These are phyloP conservation scores for Saitoella complicata DNA, from an alignment of 805 yeast genomes.

Conservation along the genomic window DNA sequence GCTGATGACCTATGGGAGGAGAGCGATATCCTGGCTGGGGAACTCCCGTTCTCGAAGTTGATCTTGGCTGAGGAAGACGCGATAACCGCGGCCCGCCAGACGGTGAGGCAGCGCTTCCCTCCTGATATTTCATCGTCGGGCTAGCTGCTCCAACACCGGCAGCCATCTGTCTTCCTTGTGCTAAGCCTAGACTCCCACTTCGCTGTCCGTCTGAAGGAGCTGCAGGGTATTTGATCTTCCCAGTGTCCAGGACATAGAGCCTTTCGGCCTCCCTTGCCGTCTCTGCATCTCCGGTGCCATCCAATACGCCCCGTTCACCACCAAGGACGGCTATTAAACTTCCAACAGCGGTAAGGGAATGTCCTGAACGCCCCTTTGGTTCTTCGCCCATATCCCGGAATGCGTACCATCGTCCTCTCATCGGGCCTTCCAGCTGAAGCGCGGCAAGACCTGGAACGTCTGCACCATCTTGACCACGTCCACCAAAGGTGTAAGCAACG, in stretches of 20 bases:
- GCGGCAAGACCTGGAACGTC: conserved; percentile 52
- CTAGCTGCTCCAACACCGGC: no score
- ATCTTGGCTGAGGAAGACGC: no score
- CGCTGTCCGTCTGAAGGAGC: conserved; percentile 13
- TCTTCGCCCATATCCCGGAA: conserved; percentile 36
- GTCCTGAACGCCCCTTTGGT: conserved; percentile 85
- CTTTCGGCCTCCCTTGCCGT: conserved; percentile 32
- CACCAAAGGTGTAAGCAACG: conserved; percentile 74
- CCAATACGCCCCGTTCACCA: conserved; percentile 36
- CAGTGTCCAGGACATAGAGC: conserved; percentile 47
- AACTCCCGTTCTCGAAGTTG: no score
- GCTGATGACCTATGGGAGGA: no score
- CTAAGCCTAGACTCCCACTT: no score
- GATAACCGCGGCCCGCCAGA: no score
- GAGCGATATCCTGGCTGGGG: no score
- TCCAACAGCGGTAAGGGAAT: conserved; percentile 59
- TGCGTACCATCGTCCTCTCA: conserved; percentile 46
- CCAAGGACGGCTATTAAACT: conserved; percentile 76
- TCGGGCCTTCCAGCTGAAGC: conserved; percentile 46
- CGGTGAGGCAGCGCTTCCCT: no score
- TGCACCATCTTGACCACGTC: conserved; percentile 59
- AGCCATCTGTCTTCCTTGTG: no score
- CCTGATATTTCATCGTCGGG: no score
- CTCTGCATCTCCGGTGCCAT: conserved; percentile 30
- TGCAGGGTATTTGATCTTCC: conserved; percentile 28